A percentile compares a stretch with the other conserved stretches of the same genome.
phyloP scores from a whole-genome alignment of 164 flowering plant genomes.

The Umbilicus rupestris region DNA sequence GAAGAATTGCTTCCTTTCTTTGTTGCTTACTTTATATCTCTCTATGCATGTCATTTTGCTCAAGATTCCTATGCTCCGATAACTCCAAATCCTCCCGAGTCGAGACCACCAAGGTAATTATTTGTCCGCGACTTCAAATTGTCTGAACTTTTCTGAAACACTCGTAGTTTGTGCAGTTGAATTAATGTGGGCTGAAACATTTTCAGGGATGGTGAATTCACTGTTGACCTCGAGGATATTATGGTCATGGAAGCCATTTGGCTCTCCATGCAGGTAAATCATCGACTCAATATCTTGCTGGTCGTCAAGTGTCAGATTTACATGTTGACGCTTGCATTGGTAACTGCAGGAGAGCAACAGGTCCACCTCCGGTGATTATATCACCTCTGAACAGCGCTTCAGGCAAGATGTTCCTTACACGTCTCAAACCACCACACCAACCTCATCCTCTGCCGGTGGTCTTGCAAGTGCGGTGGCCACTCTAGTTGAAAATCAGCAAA shows the following conservation, averaged over 20 bases:
- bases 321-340: not conserved
- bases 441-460: conserved; percentile 80
- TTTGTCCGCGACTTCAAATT: no score
- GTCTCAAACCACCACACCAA: not conserved
- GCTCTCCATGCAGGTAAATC: conserved; percentile 88
- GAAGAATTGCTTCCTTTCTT: not conserved
- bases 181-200: not conserved
- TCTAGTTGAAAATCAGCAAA: conserved; percentile 78
- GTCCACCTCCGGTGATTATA: conserved; percentile 5
- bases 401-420: not conserved
- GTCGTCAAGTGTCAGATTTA: not conserved
- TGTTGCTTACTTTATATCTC: not conserved
- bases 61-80: not conserved
- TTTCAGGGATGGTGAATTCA: conserved; percentile 78
- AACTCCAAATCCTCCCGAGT: not conserved
- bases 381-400: conserved; percentile 17
- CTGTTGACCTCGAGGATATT: conserved; percentile 81
- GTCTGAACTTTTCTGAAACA: not conserved
- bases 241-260: conserved; percentile 99
- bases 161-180: not conserved
- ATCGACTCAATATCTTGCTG: not conserved
- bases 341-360: not conserved
- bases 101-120: not conserved
- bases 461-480: conserved; percentile 94
- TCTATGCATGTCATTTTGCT: not conserved